Percentiles rank a stretch among this genome's conserved stretches.
Evolutionary conservation across 2,329 filamentous ascomycete species (phyloP).

Genomic region (Cordyceps cateniannulata): DNA sequence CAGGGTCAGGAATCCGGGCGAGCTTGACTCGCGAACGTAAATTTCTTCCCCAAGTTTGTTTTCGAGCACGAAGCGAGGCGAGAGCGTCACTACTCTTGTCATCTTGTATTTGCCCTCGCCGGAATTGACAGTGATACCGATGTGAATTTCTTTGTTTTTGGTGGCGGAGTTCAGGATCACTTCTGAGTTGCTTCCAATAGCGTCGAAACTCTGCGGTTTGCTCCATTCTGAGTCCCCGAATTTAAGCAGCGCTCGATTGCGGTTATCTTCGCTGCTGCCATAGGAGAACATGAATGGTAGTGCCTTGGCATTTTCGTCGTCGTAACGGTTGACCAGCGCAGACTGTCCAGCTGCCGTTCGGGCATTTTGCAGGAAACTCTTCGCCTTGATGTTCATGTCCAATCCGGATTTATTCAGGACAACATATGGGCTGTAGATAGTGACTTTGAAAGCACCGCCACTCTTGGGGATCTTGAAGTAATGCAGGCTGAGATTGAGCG

Average conservation of each 20-base stretch:
- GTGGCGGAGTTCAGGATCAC: constrained; percentile 71
- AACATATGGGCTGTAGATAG: constrained; percentile 90
- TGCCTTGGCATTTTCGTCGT: constrained; percentile 60
- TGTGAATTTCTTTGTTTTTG: constrained; percentile 75
- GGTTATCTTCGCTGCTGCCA: constrained; percentile 75
- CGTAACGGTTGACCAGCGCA: constrained; percentile 42
- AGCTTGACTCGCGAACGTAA: constrained; percentile 84
- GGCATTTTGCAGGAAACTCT: constrained; percentile 78
- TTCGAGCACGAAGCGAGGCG: constrained; percentile 87
- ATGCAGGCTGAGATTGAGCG: constrained; percentile 77
- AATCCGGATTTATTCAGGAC: constrained; percentile 93
- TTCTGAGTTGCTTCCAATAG: constrained; percentile 87
- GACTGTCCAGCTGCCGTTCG: constrained; percentile 78
- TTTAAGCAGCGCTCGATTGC: constrained; percentile 83
- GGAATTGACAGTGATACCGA: constrained; percentile 81
- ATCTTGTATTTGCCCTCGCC: constrained; percentile 97
- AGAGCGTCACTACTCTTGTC: constrained; percentile 89
- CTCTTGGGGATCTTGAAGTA: constrained; percentile 88
- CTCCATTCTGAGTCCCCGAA: constrained; percentile 92
- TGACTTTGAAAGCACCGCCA: constrained; percentile 92
- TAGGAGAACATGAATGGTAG: constrained; percentile 96
- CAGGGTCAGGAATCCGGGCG: constrained; percentile 74
- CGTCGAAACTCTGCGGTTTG: constrained; percentile 95
- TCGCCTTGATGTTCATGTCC: constrained; percentile 79
- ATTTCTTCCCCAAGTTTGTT: constrained; percentile 88